These are phyloP conservation scores for Toxicodendron radicans DNA, from an alignment of 345 rosid genomes.

Conservation along the genomic window DNA sequence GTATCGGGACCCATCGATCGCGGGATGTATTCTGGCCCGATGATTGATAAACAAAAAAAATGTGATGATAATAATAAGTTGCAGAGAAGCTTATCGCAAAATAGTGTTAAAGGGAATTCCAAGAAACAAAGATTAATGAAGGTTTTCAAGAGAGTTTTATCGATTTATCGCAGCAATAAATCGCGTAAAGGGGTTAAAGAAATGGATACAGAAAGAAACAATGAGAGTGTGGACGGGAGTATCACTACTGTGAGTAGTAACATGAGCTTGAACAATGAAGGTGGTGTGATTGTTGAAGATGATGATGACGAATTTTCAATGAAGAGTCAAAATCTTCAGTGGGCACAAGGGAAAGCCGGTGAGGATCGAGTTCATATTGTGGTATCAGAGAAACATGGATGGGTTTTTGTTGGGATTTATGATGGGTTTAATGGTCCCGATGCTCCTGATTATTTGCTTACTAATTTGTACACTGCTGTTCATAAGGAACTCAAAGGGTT, in stretches of 20 bases:
- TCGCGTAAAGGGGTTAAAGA: conserved; percentile 48
- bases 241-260: conserved; percentile 21
- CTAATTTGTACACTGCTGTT: conserved; percentile 66
- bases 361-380: conserved; percentile 93
- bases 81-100: conserved; percentile 55
- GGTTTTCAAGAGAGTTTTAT: conserved; percentile 46
- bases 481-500: conserved; percentile 69
- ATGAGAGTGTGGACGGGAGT: conserved; percentile 12
- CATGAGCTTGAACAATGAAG: conserved; percentile 18
- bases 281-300: conserved; percentile 16
- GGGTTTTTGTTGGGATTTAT: conserved; percentile 93
- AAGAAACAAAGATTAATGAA: conserved; percentile 40
- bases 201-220: conserved; percentile 30
- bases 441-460: conserved; percentile 79
- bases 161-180: conserved; percentile 41
- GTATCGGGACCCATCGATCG: conserved; percentile 57
- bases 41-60: conserved; percentile 22
- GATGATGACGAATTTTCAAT: conserved; percentile 42
- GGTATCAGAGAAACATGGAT: conserved; percentile 76
- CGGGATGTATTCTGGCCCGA: conserved; percentile 48
- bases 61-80: conserved; percentile 30
- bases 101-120: conserved; percentile 29
- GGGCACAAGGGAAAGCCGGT: conserved; percentile 99
- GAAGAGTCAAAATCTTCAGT: conserved; percentile 62
- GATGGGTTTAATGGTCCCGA: conserved; percentile 96